Base-by-base conservation (phyloP, 2,329 filamentous ascomycete species). In the Grosmannia clavigera region DNA sequence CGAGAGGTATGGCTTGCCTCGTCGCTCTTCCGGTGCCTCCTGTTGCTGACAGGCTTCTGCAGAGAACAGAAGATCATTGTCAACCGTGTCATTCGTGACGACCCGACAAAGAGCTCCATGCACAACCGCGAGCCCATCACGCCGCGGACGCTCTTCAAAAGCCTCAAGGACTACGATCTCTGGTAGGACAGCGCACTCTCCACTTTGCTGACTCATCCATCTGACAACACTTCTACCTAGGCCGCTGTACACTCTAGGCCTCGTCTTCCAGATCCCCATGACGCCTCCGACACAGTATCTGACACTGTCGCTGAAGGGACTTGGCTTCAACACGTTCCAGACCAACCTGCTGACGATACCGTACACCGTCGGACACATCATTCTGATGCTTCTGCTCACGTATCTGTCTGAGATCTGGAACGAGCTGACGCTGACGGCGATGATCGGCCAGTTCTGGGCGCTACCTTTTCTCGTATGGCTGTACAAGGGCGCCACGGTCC, bases 291-390 rank as follows among this genome's bases (percentile, higher is more conserved):
- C 73, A 1, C 74, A 75, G 19, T 86, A 86, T 62, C 74, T 87
- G 5, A 83, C 84, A 0, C 75, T 85, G 5, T 81, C 78, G 1
- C 74, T 87, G 6, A 77, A 78, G 54, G 71, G 74, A 1, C 72
- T 86, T 0, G 84, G 78, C 2, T 85, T 85, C 70, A 72, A 75
- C 62, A 82, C 80, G 2, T 84, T 88, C 68, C 71, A 81, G 27
- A 77, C 82, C 1, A 88, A 86, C 66, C 68, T 88, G 40, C 75
- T 88, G 9, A 78, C 79, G 2, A 86, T 87, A n/a, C 79, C 81
- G 0, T 76, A 73, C 52, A 73, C 71, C 0, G 69, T 75, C 52
- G 57, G 63, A 11, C 70, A 70, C 60, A 72, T 72, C 19, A 65
- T 74, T 38, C 71, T 69, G 38, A 74, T 73, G 70, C 63, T 75